These are phyloP conservation scores for Ilyonectria robusta DNA, from an alignment of 2,329 filamentous ascomycete genomes.

Conservation along the genomic window DNA sequence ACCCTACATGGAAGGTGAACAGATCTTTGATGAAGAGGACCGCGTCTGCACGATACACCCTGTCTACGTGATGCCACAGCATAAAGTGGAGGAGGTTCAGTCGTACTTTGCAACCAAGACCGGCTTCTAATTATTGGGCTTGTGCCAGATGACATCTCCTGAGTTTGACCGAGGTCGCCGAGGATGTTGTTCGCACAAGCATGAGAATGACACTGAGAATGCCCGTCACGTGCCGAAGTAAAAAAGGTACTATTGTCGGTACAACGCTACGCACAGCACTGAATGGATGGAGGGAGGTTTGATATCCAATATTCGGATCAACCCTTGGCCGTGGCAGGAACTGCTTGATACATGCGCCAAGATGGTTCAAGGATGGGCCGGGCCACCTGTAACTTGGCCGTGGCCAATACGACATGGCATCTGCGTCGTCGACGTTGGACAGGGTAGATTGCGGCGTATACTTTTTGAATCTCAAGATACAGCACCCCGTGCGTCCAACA, in stretches of 20 bases:
- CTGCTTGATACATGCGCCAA: conserved; percentile 24
- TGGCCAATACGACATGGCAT: conserved; percentile 40
- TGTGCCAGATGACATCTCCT: conserved; percentile 10
- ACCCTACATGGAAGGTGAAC: conserved; percentile 67
- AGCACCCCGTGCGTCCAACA: conserved; percentile 31
- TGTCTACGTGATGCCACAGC: conserved; percentile 85
- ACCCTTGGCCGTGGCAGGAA: conserved; percentile 27
- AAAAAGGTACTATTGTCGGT: background rate
- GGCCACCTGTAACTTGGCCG: conserved; percentile 19
- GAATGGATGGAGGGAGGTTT: conserved; percentile 17
- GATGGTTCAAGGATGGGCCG: conserved; percentile 25
- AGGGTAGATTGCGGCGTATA: conserved; percentile 34
- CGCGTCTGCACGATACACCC: conserved; percentile 82
- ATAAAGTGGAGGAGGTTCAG: conserved; percentile 74
- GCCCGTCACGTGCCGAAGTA: conserved; percentile 21
- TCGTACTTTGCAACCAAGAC: conserved; percentile 74
- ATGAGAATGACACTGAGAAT: conserved; percentile 9
- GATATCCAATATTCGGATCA: conserved; percentile 33
- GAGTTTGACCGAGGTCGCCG: conserved; percentile 4
- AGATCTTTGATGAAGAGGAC: conserved; percentile 80
- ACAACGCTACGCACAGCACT: conserved; percentile 2
- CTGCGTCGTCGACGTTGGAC: conserved; percentile 41
- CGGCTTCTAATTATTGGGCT: conserved; percentile 62
- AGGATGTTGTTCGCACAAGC: background rate
- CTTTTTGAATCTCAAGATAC: conserved; percentile 41